Conservation (phyloP, 1,284 basidiomycete species). For the Trichosporon sp. region DNA sequence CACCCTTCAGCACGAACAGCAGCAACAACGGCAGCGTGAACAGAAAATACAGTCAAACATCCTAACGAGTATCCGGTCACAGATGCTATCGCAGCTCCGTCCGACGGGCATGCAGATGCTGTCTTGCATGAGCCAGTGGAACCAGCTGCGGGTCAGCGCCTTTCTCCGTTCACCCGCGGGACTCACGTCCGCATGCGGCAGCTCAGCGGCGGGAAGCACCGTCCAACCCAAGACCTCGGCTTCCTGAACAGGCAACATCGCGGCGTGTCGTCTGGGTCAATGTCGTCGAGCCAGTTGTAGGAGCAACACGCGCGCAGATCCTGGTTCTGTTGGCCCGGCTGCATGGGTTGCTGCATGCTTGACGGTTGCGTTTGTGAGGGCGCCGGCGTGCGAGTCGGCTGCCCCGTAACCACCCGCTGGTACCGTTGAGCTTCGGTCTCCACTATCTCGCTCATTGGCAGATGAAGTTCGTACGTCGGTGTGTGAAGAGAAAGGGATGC, state of each 20-base stretch:
- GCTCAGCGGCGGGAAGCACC: background rate
- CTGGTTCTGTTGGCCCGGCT: background rate
- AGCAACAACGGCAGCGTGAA: background rate
- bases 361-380: background rate
- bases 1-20: background rate
- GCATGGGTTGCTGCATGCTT: background rate
- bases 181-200: background rate
- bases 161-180: background rate
- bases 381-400: background rate
- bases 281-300: background rate
- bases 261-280: background rate
- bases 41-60: constrained; percentile 1
- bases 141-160: background rate
- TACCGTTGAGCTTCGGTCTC: background rate
- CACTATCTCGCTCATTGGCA: background rate
- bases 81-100: background rate
- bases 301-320: background rate
- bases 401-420: background rate
- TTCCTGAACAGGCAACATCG: background rate
- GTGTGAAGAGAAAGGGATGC: no score
- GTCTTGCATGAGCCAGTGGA: background rate
- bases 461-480: no score
- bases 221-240: background rate
- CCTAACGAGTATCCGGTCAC: background rate
- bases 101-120: background rate